Percentiles rank a stretch among this genome's conserved stretches.
Conservation (phyloP, 805 yeast genomes). For the Kazachstania viticola region DNA sequence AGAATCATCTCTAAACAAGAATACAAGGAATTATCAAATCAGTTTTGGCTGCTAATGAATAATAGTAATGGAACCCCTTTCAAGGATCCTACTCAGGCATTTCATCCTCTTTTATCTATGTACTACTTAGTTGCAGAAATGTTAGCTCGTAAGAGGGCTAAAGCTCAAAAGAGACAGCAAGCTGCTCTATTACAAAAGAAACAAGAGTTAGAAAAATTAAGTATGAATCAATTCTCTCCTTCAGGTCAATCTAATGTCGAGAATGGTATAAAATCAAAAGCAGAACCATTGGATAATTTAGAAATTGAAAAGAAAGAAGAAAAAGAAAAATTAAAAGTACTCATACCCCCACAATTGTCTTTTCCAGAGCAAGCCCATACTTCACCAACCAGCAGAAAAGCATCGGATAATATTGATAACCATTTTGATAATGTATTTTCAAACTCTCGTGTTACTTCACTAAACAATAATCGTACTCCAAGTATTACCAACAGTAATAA, state of each 20-base stretch:
- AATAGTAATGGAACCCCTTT: slow-evolving; percentile 5
- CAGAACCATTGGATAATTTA: background rate
- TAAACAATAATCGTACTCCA: no score
- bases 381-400: slow-evolving; percentile 31
- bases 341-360: slow-evolving; percentile 32
- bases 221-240: background rate
- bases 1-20: slow-evolving; percentile 49
- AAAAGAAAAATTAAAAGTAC: slow-evolving; percentile 13
- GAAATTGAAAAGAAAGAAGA: background rate
- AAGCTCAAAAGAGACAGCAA: slow-evolving; percentile 24
- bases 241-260: background rate
- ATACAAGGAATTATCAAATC: slow-evolving; percentile 32
- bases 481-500: no score
- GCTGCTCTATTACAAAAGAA: slow-evolving; percentile 7
- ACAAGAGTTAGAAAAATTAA: slow-evolving; percentile 3
- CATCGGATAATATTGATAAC: slow-evolving; percentile 15
- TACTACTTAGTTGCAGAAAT: slow-evolving; percentile 82
- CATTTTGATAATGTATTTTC: no score
- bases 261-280: background rate
- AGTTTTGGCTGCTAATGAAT: slow-evolving; percentile 19
- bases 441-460: no score
- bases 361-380: slow-evolving; percentile 40
- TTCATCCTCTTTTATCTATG: slow-evolving; percentile 79
- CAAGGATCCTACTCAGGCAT: slow-evolving; percentile 74
- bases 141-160: slow-evolving; percentile 54